These are phyloP conservation scores for Chrysophaeum taylorii DNA, from an alignment of 352 stramenopile genomes.

Conservation along the genomic window DNA sequence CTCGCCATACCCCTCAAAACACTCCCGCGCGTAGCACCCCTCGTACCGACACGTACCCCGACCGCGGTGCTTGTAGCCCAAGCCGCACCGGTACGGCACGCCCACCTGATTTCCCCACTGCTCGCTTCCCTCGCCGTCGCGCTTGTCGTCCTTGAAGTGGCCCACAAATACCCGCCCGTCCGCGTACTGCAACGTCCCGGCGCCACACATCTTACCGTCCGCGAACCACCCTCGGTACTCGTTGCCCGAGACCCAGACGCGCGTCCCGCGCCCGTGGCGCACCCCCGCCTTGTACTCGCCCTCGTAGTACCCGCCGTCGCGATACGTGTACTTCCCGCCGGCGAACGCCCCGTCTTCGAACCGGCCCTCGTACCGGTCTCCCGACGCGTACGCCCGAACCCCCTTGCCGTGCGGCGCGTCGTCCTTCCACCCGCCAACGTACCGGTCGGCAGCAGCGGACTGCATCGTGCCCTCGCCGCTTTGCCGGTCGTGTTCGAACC, in stretches of 20 bases:
- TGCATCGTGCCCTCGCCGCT: neutral
- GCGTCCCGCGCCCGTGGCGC: slow-evolving; percentile 53
- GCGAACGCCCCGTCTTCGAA: slow-evolving; percentile 53
- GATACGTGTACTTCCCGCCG: slow-evolving; percentile 53
- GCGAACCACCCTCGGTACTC: no score
- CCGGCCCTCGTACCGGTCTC: slow-evolving; percentile 45
- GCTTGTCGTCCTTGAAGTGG: no score
- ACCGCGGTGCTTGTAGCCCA: slow-evolving; percentile 2
- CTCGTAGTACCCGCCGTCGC: slow-evolving; percentile 57
- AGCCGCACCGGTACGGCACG: neutral
- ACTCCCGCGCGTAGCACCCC: neutral
- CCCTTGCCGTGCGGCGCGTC: neutral
- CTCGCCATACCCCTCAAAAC: neutral
- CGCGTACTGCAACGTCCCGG: no score
- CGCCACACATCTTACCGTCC: no score
- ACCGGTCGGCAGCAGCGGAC: neutral
- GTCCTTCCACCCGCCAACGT: neutral
- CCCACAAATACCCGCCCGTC: no score
- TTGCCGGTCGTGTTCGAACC: neutral
- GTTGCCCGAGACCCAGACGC: no score
- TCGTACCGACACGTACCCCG: neutral
- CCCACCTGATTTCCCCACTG: neutral
- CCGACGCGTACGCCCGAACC: neutral
- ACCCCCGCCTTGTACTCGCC: slow-evolving; percentile 48
- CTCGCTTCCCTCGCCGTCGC: neutral